Conservation (phyloP, 2,329 filamentous ascomycete species). For the Escovopsis weberi region DNA sequence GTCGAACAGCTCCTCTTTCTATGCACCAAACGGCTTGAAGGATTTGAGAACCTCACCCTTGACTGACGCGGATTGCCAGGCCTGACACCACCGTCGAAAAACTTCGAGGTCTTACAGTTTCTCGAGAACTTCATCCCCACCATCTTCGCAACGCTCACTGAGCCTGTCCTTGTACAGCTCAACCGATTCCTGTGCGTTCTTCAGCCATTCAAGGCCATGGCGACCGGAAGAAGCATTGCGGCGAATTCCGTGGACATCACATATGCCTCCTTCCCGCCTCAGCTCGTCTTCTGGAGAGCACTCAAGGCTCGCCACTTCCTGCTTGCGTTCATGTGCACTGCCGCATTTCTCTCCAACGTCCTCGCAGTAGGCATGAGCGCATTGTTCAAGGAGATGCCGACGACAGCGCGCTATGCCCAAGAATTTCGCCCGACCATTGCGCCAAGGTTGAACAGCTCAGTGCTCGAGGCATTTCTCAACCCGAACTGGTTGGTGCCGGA, state of each 20-base stretch:
- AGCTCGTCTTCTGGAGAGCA: conserved; percentile 32
- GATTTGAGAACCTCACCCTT: too few relatives aligned
- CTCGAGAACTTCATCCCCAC: conserved; percentile 39
- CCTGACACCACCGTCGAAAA: conserved; percentile 12
- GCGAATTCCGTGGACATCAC: conserved; percentile 25
- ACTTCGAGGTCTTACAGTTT: conserved; percentile 21
- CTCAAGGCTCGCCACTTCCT: conserved; percentile 28
- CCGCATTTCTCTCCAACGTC: conserved; percentile 36
- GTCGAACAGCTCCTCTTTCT: background rate
- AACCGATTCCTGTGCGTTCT: conserved; percentile 39
- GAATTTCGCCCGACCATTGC: conserved; percentile 7
- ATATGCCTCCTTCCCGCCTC: conserved; percentile 42
- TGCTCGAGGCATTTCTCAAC: conserved; percentile 2
- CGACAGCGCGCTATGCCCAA: background rate
- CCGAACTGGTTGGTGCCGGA: background rate
- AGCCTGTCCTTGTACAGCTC: conserved; percentile 41
- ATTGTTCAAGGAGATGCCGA: conserved; percentile 28
- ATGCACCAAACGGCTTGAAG: too few relatives aligned
- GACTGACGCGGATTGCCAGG: background rate
- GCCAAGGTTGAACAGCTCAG: conserved; percentile 10
- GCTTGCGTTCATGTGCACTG: conserved; percentile 30
- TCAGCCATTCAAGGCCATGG: conserved; percentile 38
- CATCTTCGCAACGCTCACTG: conserved; percentile 36
- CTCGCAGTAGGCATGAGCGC: conserved; percentile 37
- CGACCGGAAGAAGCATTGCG: conserved; percentile 18